Evolutionary conservation across 2,329 filamentous ascomycete genomes (phyloP), one percentile per base, ranked within the genome.

Genomic region (Ophiostoma sp.): DNA sequence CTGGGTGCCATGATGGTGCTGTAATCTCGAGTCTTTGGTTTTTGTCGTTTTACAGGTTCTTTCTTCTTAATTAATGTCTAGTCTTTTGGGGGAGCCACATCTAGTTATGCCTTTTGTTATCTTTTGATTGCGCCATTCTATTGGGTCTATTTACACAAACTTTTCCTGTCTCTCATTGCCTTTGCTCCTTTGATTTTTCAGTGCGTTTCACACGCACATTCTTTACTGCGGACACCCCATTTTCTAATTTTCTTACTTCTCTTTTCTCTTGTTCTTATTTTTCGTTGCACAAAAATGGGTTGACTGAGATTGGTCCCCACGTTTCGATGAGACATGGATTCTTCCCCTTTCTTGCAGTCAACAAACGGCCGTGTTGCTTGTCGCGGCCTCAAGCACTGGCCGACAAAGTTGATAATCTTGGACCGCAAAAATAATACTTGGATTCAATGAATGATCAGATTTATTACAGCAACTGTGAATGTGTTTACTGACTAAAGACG

Each of bases 1-100:
- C 74, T 81, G 57, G 79, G 78, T n/a, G 81, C 78, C 25, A 73
- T 82, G 74, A 75, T 82, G 42, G 74, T 79, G 68, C 76, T 82
- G 36, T 82, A 74, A 75, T 71, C 19, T 55, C 36, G n/a, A n/a
- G n/a, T 25, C 48, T 61, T 68, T 63, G 42, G 69, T 59, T 22
- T 31, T 72, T 82, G 72, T 75, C 82, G 1, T 52, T 52, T 52
- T 25, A 31, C n/a, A 33, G 19, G 12, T 8, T 52, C 55, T 42
- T 36, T 9, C 25, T 69, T 36, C 6, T 66, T 74, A 9, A 61
- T 66, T 74, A 9, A 61, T 64, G 69, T 69, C 61, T 73, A 25
- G 11, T 69, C 69, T 52, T 17, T 25, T 61, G 12, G 68, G 36
- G 33, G 39, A 36, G 12, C 31, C 19, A 25, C 25, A 64, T 68